These are phyloP conservation scores for Chaetomiaceae sp. DNA, from an alignment of 2,329 filamentous ascomycete species.

Conservation along the genomic window DNA sequence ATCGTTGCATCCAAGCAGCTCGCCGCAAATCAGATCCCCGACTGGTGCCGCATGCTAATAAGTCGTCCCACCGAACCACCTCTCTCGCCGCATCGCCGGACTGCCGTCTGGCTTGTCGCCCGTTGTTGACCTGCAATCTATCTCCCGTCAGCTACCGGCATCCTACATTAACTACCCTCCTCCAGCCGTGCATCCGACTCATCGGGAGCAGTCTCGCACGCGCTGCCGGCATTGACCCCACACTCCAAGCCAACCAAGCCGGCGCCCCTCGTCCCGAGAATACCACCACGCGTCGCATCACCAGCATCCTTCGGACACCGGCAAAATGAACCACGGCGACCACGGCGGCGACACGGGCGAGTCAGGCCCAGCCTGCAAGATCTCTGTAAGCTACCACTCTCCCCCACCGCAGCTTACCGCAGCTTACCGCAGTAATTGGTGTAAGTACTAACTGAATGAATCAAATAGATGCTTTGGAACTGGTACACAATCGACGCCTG, in stretches of 20 bases:
- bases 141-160: background rate
- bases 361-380: constrained; percentile 23
- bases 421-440: too few species aligned
- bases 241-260: background rate
- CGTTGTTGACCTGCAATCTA: background rate
- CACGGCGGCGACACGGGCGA: background rate
- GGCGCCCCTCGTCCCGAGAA: background rate
- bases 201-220: background rate
- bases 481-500: constrained; percentile 41
- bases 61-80: too few species aligned
- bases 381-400: constrained; percentile 19
- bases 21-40: too few species aligned
- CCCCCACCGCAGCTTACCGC: too few species aligned
- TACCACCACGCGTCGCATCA: background rate
- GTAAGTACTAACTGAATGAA: background rate
- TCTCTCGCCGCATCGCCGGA: too few species aligned
- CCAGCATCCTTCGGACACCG: too few species aligned
- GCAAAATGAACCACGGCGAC: constrained; percentile 20
- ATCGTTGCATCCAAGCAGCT: background rate
- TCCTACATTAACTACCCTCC: background rate
- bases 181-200: background rate
- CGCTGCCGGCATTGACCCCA: background rate
- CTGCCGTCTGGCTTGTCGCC: too few species aligned
- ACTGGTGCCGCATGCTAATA: too few species aligned
- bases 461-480: constrained; percentile 41